Conservation (phyloP, 768 basidiomycete species). For the Steccherinum ochraceum region DNA sequence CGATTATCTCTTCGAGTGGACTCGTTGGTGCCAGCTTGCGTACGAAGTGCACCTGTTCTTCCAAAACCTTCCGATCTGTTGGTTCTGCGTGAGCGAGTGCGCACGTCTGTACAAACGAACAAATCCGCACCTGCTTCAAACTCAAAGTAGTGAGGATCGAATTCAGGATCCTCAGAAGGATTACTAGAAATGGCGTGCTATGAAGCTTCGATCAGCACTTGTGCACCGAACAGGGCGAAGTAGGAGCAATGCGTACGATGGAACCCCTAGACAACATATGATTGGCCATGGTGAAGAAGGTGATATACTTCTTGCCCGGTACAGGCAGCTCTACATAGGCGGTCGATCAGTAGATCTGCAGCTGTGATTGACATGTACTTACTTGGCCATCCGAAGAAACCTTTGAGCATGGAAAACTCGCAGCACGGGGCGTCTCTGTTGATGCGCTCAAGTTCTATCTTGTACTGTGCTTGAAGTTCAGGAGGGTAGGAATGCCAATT, state of each 20-base stretch:
- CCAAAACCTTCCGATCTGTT: constrained; percentile 15
- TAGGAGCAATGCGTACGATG: constrained; percentile 16
- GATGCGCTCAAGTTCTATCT: constrained; percentile 17
- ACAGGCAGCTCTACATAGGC: constrained; percentile 13
- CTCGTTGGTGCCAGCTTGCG: constrained; percentile 13
- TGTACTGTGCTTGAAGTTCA: constrained; percentile 19
- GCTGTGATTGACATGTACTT: too few species aligned
- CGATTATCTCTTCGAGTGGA: constrained; percentile 16
- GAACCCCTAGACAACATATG: constrained; percentile 26
- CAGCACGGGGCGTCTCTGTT: constrained; percentile 10
- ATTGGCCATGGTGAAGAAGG: constrained; percentile 16
- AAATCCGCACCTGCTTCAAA: constrained; percentile 20
- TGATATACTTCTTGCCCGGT: constrained; percentile 20
- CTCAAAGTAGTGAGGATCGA: constrained; percentile 29
- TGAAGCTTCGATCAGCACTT: background rate
- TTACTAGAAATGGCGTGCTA: constrained; percentile 24
- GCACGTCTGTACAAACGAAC: background rate
- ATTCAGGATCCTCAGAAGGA: constrained; percentile 20
- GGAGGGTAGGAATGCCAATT: constrained; percentile 7
- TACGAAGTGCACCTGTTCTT: constrained; percentile 18
- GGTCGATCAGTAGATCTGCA: too few species aligned
- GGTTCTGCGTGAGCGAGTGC: background rate
- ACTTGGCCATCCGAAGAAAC: constrained; percentile 1
- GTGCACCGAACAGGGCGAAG: background rate
- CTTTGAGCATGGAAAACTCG: constrained; percentile 18